A percentile compares a stretch with the other conserved stretches of the same genome.
Evolutionary conservation across 495 filamentous ascomycete species (phyloP).

Genomic region (Evansstolkia leycettana): DNA sequence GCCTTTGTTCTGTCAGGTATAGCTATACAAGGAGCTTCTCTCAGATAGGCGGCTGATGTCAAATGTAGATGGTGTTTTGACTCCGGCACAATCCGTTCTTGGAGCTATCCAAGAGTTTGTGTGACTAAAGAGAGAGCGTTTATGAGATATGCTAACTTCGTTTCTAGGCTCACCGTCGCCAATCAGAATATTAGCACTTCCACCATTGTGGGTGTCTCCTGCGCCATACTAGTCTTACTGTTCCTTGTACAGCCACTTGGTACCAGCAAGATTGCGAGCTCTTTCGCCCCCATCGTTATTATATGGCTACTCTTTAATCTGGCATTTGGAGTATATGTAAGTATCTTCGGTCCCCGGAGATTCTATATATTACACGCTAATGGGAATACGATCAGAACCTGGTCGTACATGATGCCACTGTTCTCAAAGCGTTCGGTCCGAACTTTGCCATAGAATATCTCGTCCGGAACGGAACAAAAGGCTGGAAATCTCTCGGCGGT

Average conservation of each 20-base stretch:
- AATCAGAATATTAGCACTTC: slow-evolving; percentile 22
- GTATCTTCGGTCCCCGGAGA: slow-evolving; percentile 13
- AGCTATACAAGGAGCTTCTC: too few species aligned
- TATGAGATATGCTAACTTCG: too few species aligned
- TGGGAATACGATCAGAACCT: slow-evolving; percentile 30
- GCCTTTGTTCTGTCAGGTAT: slow-evolving; percentile 53
- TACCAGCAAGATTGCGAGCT: slow-evolving; percentile 46
- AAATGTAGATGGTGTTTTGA: slow-evolving; percentile 62
- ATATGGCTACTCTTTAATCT: slow-evolving; percentile 61
- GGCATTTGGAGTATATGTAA: slow-evolving; percentile 57
- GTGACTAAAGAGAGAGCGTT: not conserved
- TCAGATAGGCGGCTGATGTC: too few species aligned
- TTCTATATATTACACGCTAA: not conserved
- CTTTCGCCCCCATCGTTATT: slow-evolving; percentile 63
- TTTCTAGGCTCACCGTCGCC: slow-evolving; percentile 30
- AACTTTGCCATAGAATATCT: slow-evolving; percentile 52
- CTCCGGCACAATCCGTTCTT: slow-evolving; percentile 57
- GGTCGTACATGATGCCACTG: slow-evolving; percentile 45
- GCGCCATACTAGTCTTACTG: slow-evolving; percentile 55
- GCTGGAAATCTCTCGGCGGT: slow-evolving; percentile 58
- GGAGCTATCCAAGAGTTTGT: slow-evolving; percentile 67
- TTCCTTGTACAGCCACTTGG: slow-evolving; percentile 63
- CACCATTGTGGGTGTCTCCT: slow-evolving; percentile 54
- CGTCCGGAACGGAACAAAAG: slow-evolving; percentile 44
- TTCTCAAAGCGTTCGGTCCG: slow-evolving; percentile 59